Base-by-base conservation (phyloP, 176 grass and related monocot genomes). In the Cenchrus fungigraminus region DNA sequence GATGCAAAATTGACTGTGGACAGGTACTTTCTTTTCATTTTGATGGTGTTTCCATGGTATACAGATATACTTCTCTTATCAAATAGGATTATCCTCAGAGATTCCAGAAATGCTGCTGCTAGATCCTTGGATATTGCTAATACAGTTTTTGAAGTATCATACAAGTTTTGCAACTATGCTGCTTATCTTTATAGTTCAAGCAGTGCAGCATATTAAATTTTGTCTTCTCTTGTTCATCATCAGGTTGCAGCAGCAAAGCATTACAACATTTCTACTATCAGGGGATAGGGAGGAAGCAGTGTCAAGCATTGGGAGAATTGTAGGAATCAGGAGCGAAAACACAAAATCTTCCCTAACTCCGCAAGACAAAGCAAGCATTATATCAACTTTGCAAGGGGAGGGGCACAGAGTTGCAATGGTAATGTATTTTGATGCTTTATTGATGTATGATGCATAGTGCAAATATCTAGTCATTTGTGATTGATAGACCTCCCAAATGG, bases 211-310 rank as follows among this genome's bases (percentile, higher is more conserved):
- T 75, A 53, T 46, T 40, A 79, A 58, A 79, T 71, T 52, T 43
- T 62, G 19, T 72, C 47, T 56, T 69, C 60, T 55, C 19, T 83
- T 54, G 51, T 85, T 73, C 71, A 86, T 49, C 12, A 31, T 77
- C 74, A 98, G 96, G 74, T 81, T 98, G 59, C 86, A 92, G 79
- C 74, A 83, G 74, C 89, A 94, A 80, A 88, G 84, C 87, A 92
- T 98, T 52, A 59, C 79, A n/a, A 43, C 87, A 15, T 72, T 92
- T 64, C 90, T 98, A 19, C 74, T 95, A 58, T 95, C 96, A 82
- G 93, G 96, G 47, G 96, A 98, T 84, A 94, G 91, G 89, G 82
- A 95, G 91, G 93, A 95, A 75, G 88, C 93, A 79, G 97, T 92
- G 47, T 79, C 85, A 84, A 94, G 93, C 76, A 91, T 98, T 37